A percentile compares a stretch with the other conserved stretches of the same genome.
phyloP scores from a whole-genome alignment of 2,329 filamentous ascomycete genomes.

The Colletotrichum kahawae region DNA sequence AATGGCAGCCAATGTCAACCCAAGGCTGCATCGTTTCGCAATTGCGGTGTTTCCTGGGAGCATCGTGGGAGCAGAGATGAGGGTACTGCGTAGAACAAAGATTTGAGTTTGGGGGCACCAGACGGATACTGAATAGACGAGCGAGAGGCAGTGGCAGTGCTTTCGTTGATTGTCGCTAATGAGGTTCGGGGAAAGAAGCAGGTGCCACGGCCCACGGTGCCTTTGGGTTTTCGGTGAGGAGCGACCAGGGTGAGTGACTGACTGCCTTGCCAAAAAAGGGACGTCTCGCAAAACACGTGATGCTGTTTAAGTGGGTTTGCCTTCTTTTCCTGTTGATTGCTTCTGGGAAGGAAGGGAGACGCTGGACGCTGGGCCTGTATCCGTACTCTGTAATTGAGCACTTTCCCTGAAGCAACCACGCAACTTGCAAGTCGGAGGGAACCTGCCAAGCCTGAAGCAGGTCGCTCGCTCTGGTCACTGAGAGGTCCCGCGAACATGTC shows the following conservation, averaged over 20 bases:
- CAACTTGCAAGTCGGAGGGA: not conserved
- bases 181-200: not conserved
- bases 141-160: not conserved
- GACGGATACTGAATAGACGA: not conserved
- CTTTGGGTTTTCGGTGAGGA: not conserved
- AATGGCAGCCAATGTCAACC: not conserved
- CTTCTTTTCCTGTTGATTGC: not conserved
- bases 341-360: not conserved
- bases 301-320: not conserved
- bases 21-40: slow-evolving; percentile 14
- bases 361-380: not conserved
- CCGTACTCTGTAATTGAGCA: not conserved
- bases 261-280: not conserved
- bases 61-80: slow-evolving; percentile 10
- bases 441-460: slow-evolving; percentile 2
- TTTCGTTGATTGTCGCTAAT: not conserved
- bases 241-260: not conserved
- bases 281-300: not conserved
- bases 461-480: not conserved
- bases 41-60: not conserved
- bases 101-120: slow-evolving; percentile 6
- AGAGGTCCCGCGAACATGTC: not conserved
- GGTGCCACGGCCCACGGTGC: too few species aligned
- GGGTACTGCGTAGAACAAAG: not conserved
- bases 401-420: not conserved